phyloP scores from a whole-genome alignment of 1,139 yeast species.

The Magnusiomyces tetraspermus region DNA sequence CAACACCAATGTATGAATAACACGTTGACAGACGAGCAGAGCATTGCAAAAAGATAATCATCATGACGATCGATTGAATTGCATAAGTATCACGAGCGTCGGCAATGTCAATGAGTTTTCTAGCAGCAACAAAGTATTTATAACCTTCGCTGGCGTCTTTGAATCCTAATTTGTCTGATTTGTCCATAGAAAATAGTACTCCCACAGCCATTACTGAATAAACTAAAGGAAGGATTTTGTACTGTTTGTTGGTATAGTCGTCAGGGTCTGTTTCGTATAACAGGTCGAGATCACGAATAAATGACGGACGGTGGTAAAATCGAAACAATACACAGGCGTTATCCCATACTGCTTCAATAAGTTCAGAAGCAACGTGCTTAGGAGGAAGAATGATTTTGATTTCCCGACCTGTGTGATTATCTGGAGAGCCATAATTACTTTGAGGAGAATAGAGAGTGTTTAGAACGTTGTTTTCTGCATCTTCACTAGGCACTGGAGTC shows the following conservation, averaged over 20 bases:
- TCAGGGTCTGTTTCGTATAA: constrained; percentile 60
- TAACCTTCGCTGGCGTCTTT: constrained; percentile 59
- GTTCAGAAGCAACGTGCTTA: constrained; percentile 57
- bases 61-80: constrained; percentile 60
- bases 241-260: constrained; percentile 63
- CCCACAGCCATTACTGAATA: constrained; percentile 69
- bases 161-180: constrained; percentile 31
- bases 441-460: constrained; percentile 9
- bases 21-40: constrained; percentile 86
- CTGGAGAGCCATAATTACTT: constrained; percentile 8
- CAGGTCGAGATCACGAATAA: constrained; percentile 47
- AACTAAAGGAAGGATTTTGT: constrained; percentile 65
- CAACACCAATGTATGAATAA: constrained; percentile 88
- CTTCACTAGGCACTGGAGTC: background rate
- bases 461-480: constrained; percentile 2
- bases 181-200: constrained; percentile 47
- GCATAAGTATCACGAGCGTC: constrained; percentile 54
- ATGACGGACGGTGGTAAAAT: constrained; percentile 77
- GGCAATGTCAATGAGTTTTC: constrained; percentile 62
- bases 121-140: constrained; percentile 71
- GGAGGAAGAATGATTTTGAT: constrained; percentile 66
- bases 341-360: constrained; percentile 73
- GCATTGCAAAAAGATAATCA: constrained; percentile 72
- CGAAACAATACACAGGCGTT: constrained; percentile 78
- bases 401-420: constrained; percentile 17